A percentile compares a stretch with the other conserved stretches of the same genome.
Conservation (phyloP, 1,284 basidiomycete species). For the Veloporphyrellus conicus region DNA sequence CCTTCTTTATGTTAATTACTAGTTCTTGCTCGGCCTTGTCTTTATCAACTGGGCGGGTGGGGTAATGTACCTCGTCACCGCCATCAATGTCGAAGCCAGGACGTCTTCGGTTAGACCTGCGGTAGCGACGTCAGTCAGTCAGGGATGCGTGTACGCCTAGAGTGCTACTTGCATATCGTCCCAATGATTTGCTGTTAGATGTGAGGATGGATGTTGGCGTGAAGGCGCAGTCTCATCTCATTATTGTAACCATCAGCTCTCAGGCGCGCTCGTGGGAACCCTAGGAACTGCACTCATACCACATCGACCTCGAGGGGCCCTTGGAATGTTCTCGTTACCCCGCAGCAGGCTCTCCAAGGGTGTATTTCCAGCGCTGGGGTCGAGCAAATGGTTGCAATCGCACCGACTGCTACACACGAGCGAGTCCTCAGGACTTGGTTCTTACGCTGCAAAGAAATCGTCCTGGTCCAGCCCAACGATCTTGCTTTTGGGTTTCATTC, state of each 20-base stretch:
- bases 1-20: slow-evolving; percentile 92
- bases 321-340: slow-evolving; percentile 17
- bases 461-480: slow-evolving; percentile 69
- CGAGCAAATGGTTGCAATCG: slow-evolving; percentile 3
- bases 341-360: slow-evolving; percentile 10
- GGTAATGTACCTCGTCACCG: slow-evolving; percentile 79
- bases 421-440: slow-evolving; percentile 7
- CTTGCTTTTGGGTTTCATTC: slow-evolving; percentile 79
- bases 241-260: neutral
- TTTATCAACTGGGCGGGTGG: slow-evolving; percentile 93
- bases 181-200: slow-evolving; percentile 5
- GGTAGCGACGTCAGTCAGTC: slow-evolving; percentile 22
- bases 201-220: neutral
- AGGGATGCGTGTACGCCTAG: neutral
- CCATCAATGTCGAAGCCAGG: slow-evolving; percentile 60
- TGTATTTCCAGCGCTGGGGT: slow-evolving; percentile 5
- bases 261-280: slow-evolving; percentile 24
- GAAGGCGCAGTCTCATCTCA: slow-evolving; percentile 10
- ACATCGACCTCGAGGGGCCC: neutral
- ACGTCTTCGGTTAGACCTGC: slow-evolving; percentile 35
- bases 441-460: slow-evolving; percentile 54
- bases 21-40: slow-evolving; percentile 94
- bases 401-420: slow-evolving; percentile 17
- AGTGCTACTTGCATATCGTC: slow-evolving; percentile 27
- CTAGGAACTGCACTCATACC: neutral